Percentiles rank a stretch among this genome's conserved stretches.
These are phyloP conservation scores for Ustilago crameri DNA, from an alignment of 1,284 basidiomycete genomes.

Conservation along the genomic window DNA sequence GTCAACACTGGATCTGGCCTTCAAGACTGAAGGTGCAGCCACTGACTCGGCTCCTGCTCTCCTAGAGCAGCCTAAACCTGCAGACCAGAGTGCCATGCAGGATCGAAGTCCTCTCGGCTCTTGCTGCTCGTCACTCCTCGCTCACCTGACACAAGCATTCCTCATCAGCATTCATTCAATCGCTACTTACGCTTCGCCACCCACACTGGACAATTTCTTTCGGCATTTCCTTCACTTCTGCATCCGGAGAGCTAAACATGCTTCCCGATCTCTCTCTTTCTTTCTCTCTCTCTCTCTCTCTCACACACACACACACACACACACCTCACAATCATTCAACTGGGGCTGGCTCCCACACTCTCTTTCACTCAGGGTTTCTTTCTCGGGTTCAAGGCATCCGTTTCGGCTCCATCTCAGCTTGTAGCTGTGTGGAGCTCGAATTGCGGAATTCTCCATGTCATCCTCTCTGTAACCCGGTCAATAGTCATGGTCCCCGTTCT, in stretches of 20 bases:
- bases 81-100: background rate
- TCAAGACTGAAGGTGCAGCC: background rate
- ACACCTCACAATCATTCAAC: background rate
- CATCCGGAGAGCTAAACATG: background rate
- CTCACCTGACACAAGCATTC: too few relatives aligned
- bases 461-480: too few relatives aligned
- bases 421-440: background rate
- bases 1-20: background rate
- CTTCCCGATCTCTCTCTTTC: background rate
- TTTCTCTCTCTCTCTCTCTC: background rate
- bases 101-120: background rate
- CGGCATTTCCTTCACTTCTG: background rate
- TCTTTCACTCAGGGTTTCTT: too few relatives aligned
- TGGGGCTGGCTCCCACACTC: slow-evolving; percentile 2
- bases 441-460: too few relatives aligned
- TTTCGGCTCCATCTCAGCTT: too few relatives aligned
- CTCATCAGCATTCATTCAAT: background rate
- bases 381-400: too few relatives aligned
- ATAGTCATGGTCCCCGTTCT: background rate
- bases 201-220: background rate
- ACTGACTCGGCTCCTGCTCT: background rate
- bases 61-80: background rate
- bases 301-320: too few relatives aligned
- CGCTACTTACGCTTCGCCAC: background rate
- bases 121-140: background rate